Percentiles rank a stretch among this genome's conserved stretches.
These are phyloP conservation scores for Fusarium tricinctum DNA, from an alignment of 2,329 filamentous ascomycete species.

Conservation along the genomic window DNA sequence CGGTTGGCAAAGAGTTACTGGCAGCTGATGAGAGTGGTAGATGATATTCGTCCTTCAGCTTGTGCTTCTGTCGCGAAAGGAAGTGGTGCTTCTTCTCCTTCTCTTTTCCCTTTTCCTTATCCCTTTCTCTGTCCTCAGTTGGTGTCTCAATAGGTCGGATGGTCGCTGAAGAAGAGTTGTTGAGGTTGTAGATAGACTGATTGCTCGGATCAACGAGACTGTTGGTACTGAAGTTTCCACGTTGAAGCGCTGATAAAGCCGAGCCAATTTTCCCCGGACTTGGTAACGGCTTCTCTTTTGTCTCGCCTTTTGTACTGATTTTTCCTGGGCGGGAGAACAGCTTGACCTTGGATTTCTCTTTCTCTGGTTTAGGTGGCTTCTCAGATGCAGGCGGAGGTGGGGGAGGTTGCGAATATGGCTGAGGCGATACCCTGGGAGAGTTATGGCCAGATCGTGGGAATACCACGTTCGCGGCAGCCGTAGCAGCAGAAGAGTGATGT, in stretches of 20 bases:
- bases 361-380: conserved; percentile 73
- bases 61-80: conserved; percentile 82
- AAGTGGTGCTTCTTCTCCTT: conserved; percentile 87
- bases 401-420: conserved; percentile 56
- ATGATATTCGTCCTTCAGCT: conserved; percentile 80
- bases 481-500: conserved; percentile 73
- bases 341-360: conserved; percentile 85
- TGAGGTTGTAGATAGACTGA: conserved; percentile 77
- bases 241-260: conserved; percentile 74
- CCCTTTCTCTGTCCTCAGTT: conserved; percentile 59
- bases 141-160: conserved; percentile 74
- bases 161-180: conserved; percentile 83
- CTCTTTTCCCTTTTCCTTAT: conserved; percentile 67
- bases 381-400: conserved; percentile 60
- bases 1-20: conserved; percentile 81
- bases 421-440: conserved; percentile 61
- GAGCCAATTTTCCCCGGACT: conserved; percentile 80
- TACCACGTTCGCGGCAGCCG: conserved; percentile 78
- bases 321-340: conserved; percentile 84
- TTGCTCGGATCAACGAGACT: conserved; percentile 74
- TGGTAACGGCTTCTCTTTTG: conserved; percentile 75
- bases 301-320: conserved; percentile 77
- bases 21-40: conserved; percentile 81
- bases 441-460: conserved; percentile 75
- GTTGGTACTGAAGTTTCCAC: conserved; percentile 78